Evolutionary conservation across 768 basidiomycete species (phyloP).

Genomic region (Agaricus bisporus): DNA sequence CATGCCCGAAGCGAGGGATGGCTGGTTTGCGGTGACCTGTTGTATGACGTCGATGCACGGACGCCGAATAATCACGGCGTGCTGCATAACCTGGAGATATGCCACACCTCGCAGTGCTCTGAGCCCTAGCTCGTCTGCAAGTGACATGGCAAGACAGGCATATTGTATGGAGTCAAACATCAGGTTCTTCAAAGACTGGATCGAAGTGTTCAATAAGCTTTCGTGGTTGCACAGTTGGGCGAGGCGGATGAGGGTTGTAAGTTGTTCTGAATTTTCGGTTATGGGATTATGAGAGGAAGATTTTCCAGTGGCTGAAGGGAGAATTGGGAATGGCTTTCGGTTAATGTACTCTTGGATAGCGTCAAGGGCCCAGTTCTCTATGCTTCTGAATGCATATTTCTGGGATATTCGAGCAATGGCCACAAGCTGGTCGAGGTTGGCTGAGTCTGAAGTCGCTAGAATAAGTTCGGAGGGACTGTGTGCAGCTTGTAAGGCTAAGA

Average conservation of each 20-base stretch:
- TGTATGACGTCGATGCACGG: slow-evolving; percentile 24
- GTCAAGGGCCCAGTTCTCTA: slow-evolving; percentile 72
- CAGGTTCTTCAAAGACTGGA: slow-evolving; percentile 49
- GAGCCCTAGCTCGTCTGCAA: slow-evolving; percentile 66
- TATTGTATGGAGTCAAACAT: slow-evolving; percentile 60
- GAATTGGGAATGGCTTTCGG: slow-evolving; percentile 45
- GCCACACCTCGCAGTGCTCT: slow-evolving; percentile 54
- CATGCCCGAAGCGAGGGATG: slow-evolving; percentile 7
- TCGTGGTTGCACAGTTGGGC: slow-evolving; percentile 65
- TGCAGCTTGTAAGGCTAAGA: background rate
- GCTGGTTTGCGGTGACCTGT: slow-evolving; percentile 11
- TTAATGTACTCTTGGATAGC: slow-evolving; percentile 66
- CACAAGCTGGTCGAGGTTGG: slow-evolving; percentile 40
- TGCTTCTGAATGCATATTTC: slow-evolving; percentile 70
- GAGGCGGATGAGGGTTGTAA: slow-evolving; percentile 57
- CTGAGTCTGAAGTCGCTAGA: slow-evolving; percentile 36
- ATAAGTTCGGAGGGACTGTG: slow-evolving; percentile 58
- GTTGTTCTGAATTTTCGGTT: slow-evolving; percentile 35
- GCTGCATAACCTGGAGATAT: slow-evolving; percentile 72
- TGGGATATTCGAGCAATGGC: slow-evolving; percentile 60
- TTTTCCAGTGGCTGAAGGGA: slow-evolving; percentile 27
- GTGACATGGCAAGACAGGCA: slow-evolving; percentile 66
- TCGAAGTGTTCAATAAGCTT: slow-evolving; percentile 53
- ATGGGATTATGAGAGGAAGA: slow-evolving; percentile 10
- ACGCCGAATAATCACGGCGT: slow-evolving; percentile 38